Conservation (phyloP, 306 rosid genomes). For the Castanopsis chinensis region DNA sequence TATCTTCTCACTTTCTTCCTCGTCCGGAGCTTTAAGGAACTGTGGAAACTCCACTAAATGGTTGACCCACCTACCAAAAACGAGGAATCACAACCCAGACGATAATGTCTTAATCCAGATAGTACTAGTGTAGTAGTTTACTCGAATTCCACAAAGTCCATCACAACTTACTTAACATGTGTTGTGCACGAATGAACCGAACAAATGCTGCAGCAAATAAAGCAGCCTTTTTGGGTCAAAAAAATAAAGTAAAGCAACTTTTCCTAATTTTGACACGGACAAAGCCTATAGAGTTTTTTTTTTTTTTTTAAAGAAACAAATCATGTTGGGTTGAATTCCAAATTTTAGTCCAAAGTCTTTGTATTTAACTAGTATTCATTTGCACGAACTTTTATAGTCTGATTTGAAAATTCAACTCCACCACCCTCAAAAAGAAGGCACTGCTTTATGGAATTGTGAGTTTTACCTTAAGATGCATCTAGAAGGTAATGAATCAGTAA, state of each 20-base stretch:
- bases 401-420: neutral
- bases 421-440: neutral
- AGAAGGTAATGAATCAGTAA: no score
- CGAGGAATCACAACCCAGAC: no score
- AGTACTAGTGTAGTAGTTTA: neutral
- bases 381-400: no score
- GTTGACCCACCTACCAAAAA: neutral
- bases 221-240: neutral
- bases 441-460: neutral
- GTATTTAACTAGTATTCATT: no score
- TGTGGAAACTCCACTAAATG: neutral
- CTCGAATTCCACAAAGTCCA: neutral
- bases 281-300: neutral
- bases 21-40: no score
- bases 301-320: neutral
- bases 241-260: neutral
- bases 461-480: neutral
- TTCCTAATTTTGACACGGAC: neutral
- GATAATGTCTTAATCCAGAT: neutral
- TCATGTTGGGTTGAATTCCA: neutral
- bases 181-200: no score
- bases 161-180: neutral
- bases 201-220: neutral
- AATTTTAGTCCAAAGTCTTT: neutral
- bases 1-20: no score